phyloP scores from a whole-genome alignment of 169 alveolate genomes.

The Besnoitia besnoiti region DNA sequence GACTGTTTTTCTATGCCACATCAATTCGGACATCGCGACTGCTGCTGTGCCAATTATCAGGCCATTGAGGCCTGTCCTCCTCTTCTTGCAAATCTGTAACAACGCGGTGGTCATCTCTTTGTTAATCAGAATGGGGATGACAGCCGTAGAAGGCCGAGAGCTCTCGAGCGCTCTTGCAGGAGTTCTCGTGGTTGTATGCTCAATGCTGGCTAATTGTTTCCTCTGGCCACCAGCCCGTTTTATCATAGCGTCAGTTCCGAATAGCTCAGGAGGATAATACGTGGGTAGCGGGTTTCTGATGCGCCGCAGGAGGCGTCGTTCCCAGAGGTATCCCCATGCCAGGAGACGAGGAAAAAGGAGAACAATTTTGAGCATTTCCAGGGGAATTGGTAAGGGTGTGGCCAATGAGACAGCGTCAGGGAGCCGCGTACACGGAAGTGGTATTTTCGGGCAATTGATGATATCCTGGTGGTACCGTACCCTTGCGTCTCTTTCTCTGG shows the following conservation, averaged over 20 bases:
- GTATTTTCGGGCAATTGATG: neutral
- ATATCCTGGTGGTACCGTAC: neutral
- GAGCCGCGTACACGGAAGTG: slow-evolving; percentile 30
- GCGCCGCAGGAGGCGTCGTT: slow-evolving; percentile 34
- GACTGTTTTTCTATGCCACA: slow-evolving; percentile 52
- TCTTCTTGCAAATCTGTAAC: slow-evolving; percentile 36
- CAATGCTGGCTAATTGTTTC: neutral
- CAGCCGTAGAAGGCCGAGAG: slow-evolving; percentile 28
- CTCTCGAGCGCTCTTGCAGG: neutral
- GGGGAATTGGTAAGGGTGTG: slow-evolving; percentile 6
- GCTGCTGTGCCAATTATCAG: slow-evolving; percentile 58
- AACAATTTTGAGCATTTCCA: neutral
- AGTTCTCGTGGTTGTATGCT: neutral
- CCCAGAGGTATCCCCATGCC: slow-evolving; percentile 41
- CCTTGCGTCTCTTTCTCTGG: neutral
- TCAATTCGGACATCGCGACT: slow-evolving; percentile 58
- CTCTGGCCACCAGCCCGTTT: neutral
- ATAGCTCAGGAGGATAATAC: slow-evolving; percentile 52
- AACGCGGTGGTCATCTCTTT: slow-evolving; percentile 32
- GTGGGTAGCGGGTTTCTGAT: slow-evolving; percentile 55
- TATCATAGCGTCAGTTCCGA: slow-evolving; percentile 3
- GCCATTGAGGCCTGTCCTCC: slow-evolving; percentile 52
- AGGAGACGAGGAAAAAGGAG: neutral
- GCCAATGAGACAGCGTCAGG: neutral
- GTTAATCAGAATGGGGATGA: slow-evolving; percentile 34